Conservation (phyloP, 2,329 filamentous ascomycete genomes). For the Ophiocordyceps unilateralis region DNA sequence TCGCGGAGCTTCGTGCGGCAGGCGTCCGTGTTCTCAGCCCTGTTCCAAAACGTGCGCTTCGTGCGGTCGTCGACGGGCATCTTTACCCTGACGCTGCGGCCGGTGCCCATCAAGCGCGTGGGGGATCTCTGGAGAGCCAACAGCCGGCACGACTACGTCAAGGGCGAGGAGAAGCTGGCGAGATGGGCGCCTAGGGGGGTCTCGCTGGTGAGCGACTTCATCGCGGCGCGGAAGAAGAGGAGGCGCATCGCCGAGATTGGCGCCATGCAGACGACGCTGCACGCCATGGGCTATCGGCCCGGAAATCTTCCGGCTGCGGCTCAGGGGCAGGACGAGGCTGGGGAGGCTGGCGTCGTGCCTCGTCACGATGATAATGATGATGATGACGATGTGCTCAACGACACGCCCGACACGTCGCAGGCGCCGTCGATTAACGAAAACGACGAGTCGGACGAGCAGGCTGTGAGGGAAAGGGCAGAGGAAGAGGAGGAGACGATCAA, state of each 20-base stretch:
- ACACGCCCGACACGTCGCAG: slow-evolving; percentile 36
- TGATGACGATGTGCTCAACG: slow-evolving; percentile 40
- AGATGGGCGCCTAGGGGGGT: slow-evolving; percentile 83
- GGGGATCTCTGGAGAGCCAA: slow-evolving; percentile 95
- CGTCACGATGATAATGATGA: slow-evolving; percentile 15
- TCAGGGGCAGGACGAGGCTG: slow-evolving; percentile 11
- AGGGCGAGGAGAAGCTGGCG: slow-evolving; percentile 74
- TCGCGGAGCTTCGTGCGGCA: slow-evolving; percentile 73
- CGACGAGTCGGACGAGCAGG: slow-evolving; percentile 1
- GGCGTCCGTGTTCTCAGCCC: slow-evolving; percentile 67
- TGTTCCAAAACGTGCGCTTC: slow-evolving; percentile 73
- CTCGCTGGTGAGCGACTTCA: slow-evolving; percentile 77
- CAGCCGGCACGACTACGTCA: slow-evolving; percentile 87
- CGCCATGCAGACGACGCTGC: slow-evolving; percentile 49
- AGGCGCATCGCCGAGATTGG: slow-evolving; percentile 66
- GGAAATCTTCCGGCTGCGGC: slow-evolving; percentile 26
- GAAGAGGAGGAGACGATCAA: slow-evolving; percentile 4
- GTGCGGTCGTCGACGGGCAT: slow-evolving; percentile 76
- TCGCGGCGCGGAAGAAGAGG: slow-evolving; percentile 56
- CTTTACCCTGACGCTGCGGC: slow-evolving; percentile 73
- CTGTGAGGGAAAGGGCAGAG: slow-evolving; percentile 8
- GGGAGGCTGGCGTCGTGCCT: neutral
- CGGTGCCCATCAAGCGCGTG: slow-evolving; percentile 76
- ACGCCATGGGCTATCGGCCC: slow-evolving; percentile 39
- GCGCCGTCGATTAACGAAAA: slow-evolving; percentile 17